A percentile compares a stretch with the other conserved stretches of the same genome.
Evolutionary conservation across 2,329 filamentous ascomycete genomes (phyloP).

Genomic region (Microsporum ferrugineum): DNA sequence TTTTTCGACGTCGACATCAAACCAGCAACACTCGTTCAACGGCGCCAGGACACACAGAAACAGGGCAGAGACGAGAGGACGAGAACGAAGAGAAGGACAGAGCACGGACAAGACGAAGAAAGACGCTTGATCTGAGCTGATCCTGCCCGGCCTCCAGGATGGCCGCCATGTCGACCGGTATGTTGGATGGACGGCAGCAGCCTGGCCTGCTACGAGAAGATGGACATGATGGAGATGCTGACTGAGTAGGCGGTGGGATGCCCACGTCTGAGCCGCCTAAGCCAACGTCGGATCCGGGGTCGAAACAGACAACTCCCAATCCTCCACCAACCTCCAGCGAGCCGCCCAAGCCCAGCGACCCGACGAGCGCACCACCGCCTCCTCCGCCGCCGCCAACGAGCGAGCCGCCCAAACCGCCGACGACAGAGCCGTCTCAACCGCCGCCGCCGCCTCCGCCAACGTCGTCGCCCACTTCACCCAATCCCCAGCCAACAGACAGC

Average conservation of each 20-base stretch:
- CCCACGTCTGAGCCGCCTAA: not conserved
- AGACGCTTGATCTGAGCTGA: not conserved
- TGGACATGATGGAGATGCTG: not conserved
- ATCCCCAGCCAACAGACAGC: conserved; percentile 1
- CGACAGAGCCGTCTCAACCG: conserved; percentile 5
- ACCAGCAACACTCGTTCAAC: not conserved
- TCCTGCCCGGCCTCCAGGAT: not conserved
- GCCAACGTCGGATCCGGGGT: not conserved
- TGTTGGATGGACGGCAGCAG: not conserved
- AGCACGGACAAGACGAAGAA: not conserved
- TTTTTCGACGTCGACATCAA: not conserved
- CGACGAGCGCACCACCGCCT: not conserved
- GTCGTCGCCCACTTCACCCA: not conserved
- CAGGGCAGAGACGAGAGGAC: not conserved
- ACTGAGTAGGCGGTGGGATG: not conserved
- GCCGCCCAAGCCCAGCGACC: not conserved
- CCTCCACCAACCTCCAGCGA: not conserved
- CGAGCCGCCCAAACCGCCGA: conserved; percentile 1
- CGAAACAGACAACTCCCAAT: not conserved
- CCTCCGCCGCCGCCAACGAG: not conserved
- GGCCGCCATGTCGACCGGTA: conserved; percentile 1
- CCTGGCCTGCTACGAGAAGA: not conserved
- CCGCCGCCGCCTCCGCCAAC: not conserved
- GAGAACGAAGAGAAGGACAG: not conserved
- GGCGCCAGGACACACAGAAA: not conserved